These are phyloP conservation scores for Fusarium verticillioides DNA, from an alignment of 2,329 filamentous ascomycete species.

Conservation along the genomic window DNA sequence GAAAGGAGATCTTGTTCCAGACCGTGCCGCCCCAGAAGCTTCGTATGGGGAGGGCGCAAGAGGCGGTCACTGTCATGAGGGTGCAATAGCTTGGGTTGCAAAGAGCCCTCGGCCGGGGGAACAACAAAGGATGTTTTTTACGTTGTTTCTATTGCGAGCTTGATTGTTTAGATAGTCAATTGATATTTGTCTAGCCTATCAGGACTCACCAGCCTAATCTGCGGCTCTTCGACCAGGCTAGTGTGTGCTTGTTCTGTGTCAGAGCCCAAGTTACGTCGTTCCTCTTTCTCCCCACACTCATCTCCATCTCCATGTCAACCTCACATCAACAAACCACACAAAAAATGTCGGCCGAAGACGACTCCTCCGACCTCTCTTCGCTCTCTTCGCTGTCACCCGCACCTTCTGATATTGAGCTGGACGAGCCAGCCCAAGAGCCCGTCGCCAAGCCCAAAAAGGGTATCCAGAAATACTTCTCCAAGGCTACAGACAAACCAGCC, in stretches of 20 bases:
- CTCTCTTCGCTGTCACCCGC: conserved; percentile 60
- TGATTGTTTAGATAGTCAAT: conserved; percentile 33
- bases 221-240: conserved; percentile 46
- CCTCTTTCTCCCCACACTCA: conserved; percentile 48
- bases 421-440: conserved; percentile 53
- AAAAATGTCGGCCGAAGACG: conserved; percentile 69
- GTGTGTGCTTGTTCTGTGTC: conserved; percentile 47
- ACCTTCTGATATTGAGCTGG: conserved; percentile 61
- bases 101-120: background rate
- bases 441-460: conserved; percentile 64
- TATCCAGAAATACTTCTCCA: conserved; percentile 76
- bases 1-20: background rate
- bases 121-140: conserved; percentile 19
- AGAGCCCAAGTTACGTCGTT: conserved; percentile 46
- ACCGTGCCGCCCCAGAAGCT: background rate
- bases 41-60: background rate
- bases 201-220: conserved; percentile 46
- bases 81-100: background rate
- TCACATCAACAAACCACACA: conserved; percentile 42
- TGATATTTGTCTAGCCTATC: conserved; percentile 47
- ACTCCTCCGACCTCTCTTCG: conserved; percentile 73
- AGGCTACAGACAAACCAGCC: conserved; percentile 61
- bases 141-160: conserved; percentile 27
- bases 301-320: conserved; percentile 42
- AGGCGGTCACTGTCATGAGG: background rate